Evolutionary conservation across 1,284 basidiomycete species (phyloP).

Genomic region (Cryptococcus amylolentus): DNA sequence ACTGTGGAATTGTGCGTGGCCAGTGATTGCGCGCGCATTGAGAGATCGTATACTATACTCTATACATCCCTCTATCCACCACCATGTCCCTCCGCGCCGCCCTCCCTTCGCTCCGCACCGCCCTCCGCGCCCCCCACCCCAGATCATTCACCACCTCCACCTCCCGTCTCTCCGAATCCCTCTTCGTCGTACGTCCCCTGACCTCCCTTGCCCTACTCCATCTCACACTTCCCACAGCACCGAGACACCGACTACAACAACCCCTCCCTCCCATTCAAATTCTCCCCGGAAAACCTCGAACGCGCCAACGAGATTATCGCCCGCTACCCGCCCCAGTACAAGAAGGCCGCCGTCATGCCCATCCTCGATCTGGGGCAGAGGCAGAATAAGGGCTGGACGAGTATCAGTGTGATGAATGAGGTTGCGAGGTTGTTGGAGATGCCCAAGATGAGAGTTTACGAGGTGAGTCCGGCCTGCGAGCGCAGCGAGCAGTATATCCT

Average conservation of each 20-base stretch:
- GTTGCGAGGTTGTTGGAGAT: slow-evolving; percentile 89
- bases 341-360: slow-evolving; percentile 95
- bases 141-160: slow-evolving; percentile 55
- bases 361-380: slow-evolving; percentile 93
- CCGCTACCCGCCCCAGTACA: slow-evolving; percentile 93
- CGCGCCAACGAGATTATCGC: slow-evolving; percentile 84
- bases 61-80: slow-evolving; percentile 1
- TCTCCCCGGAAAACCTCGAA: slow-evolving; percentile 75
- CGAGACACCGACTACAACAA: slow-evolving; percentile 93
- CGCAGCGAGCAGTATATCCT: background rate
- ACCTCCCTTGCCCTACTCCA: background rate
- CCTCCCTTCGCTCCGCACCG: slow-evolving; percentile 25
- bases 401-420: slow-evolving; percentile 98
- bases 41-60: background rate
- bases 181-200: slow-evolving; percentile 55
- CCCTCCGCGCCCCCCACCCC: slow-evolving; percentile 18
- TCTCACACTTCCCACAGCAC: slow-evolving; percentile 58
- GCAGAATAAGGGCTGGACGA: slow-evolving; percentile 99
- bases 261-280: slow-evolving; percentile 80
- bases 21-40: background rate
- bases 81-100: slow-evolving; percentile 41
- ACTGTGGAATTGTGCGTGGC: slow-evolving; percentile 5
- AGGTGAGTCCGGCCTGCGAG: slow-evolving; percentile 49
- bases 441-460: slow-evolving; percentile 98
- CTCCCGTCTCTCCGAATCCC: slow-evolving; percentile 57